Evolutionary conservation across 2,329 filamentous ascomycete species (phyloP).

Genomic region (Alternaria sp.): DNA sequence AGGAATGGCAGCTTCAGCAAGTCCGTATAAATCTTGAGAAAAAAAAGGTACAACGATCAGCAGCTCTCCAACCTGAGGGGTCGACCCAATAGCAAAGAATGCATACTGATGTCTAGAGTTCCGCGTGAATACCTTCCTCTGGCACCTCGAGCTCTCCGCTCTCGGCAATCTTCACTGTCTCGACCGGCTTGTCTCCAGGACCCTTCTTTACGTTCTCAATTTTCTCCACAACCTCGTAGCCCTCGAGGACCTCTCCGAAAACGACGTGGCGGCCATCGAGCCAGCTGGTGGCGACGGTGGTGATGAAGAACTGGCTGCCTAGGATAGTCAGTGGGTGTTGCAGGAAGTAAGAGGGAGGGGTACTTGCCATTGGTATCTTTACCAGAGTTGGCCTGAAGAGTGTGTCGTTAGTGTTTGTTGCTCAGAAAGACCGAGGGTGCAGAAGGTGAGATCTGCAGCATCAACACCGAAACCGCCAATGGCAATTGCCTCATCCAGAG

Average conservation of each 20-base stretch:
- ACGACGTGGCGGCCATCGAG: slow-evolving; percentile 86
- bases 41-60: slow-evolving; percentile 53
- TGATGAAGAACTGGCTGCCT: slow-evolving; percentile 86
- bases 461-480: no score
- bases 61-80: slow-evolving; percentile 48
- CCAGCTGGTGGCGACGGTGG: slow-evolving; percentile 81
- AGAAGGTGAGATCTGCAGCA: no score
- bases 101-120: slow-evolving; percentile 70
- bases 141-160: slow-evolving; percentile 84
- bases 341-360: neutral
- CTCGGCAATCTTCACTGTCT: slow-evolving; percentile 79
- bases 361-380: slow-evolving; percentile 67
- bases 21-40: slow-evolving; percentile 57
- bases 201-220: slow-evolving; percentile 76
- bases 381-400: slow-evolving; percentile 60
- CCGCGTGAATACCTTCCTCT: slow-evolving; percentile 90
- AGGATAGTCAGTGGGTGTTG: neutral
- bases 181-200: slow-evolving; percentile 71
- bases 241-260: slow-evolving; percentile 88
- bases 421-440: no score
- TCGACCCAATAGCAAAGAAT: slow-evolving; percentile 23
- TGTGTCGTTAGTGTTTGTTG: no score
- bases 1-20: slow-evolving; percentile 52
- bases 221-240: slow-evolving; percentile 79
- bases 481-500: no score